Evolutionary conservation across 192 early-diverging fungal genomes (phyloP).

Genomic region (Dissophora ornata): DNA sequence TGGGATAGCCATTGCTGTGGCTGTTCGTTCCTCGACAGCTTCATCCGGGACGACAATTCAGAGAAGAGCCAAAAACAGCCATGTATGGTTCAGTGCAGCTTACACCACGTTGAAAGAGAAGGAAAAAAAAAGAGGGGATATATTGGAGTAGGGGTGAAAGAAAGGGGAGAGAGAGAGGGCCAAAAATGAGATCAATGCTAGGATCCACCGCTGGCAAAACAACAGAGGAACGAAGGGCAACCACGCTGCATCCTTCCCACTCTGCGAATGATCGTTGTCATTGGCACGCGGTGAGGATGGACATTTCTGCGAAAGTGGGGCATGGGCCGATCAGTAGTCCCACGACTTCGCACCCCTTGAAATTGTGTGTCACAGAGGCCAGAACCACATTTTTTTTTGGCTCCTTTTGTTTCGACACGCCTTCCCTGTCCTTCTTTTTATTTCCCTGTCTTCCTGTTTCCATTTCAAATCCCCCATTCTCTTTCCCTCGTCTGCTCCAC

Average conservation of each 20-base stretch:
- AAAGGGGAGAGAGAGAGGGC: slow-evolving; percentile 9
- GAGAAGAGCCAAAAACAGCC: no score
- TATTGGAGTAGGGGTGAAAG: slow-evolving; percentile 23
- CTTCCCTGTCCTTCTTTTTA: slow-evolving; percentile 1
- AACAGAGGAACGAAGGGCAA: not conserved
- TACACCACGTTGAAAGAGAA: slow-evolving; percentile 3
- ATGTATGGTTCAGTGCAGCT: not conserved
- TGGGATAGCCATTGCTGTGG: no score
- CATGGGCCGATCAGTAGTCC: no score
- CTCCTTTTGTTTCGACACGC: slow-evolving; percentile 15
- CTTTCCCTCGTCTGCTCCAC: not conserved
- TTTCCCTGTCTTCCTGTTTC: slow-evolving; percentile 1
- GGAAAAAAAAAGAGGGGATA: not conserved
- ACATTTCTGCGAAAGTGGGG: no score
- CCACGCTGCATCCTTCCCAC: no score
- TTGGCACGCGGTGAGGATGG: no score
- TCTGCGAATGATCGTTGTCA: no score
- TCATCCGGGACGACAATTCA: no score
- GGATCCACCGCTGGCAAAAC: no score
- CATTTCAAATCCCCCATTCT: not conserved
- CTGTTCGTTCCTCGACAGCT: no score
- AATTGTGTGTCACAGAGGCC: not conserved
- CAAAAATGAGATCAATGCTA: not conserved
- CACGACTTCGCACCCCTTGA: slow-evolving; percentile 13
- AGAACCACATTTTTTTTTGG: no score